Percentiles rank a stretch among this genome's conserved stretches.
Evolutionary conservation across 352 stramenopile species (phyloP).

Genomic region (Phytopythium kandeliae): DNA sequence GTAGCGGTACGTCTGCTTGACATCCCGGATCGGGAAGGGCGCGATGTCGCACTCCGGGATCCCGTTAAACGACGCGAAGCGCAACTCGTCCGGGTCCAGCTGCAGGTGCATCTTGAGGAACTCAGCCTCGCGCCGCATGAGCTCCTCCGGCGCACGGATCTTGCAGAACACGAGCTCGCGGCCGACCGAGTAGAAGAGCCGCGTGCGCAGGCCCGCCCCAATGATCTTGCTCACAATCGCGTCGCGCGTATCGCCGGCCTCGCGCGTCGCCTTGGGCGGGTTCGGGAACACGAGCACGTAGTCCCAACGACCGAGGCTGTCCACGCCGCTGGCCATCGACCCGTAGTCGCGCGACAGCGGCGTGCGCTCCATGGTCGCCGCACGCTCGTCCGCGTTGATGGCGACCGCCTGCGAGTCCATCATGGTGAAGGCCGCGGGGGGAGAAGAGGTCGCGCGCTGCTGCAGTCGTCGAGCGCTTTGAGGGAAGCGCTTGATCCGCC

Average conservation of each 20-base stretch:
- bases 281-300: slow-evolving; percentile 85
- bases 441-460: neutral
- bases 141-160: slow-evolving; percentile 68
- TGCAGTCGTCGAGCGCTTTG: no score
- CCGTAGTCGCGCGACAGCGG: slow-evolving; percentile 38
- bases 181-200: slow-evolving; percentile 68
- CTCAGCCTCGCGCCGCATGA: slow-evolving; percentile 65
- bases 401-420: slow-evolving; percentile 4
- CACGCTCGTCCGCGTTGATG: neutral
- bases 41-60: slow-evolving; percentile 68
- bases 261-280: slow-evolving; percentile 51
- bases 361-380: slow-evolving; percentile 6
- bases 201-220: slow-evolving; percentile 53
- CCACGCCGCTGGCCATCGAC: slow-evolving; percentile 22
- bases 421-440: neutral
- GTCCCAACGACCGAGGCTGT: slow-evolving; percentile 52
- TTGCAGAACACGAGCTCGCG: slow-evolving; percentile 78
- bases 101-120: slow-evolving; percentile 71
- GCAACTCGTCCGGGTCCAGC: slow-evolving; percentile 56
- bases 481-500: no score
- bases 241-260: slow-evolving; percentile 59
- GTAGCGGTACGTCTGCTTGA: slow-evolving; percentile 74
- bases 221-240: slow-evolving; percentile 73
- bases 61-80: slow-evolving; percentile 55
- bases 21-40: slow-evolving; percentile 75